Evolutionary conservation across 345 rosid genomes (phyloP).

Genomic region (Eucalyptus tenuipes): DNA sequence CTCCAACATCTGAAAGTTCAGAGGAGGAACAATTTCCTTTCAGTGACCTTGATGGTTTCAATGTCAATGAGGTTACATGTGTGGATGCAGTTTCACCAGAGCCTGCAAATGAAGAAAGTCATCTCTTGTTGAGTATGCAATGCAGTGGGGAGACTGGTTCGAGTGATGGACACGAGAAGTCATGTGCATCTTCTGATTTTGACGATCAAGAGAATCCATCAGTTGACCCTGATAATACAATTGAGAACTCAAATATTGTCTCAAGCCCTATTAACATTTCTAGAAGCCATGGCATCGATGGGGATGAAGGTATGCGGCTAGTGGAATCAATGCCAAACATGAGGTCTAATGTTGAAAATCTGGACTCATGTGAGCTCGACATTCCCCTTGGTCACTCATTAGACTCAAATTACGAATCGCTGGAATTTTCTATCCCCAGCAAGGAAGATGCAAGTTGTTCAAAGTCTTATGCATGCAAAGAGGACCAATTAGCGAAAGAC

Average conservation of each 20-base stretch:
- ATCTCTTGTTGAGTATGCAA: constrained; percentile 1
- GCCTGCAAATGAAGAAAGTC: constrained; percentile 5
- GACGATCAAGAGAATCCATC: constrained; percentile 3
- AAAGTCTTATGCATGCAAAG: constrained; percentile 12
- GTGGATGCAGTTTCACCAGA: constrained; percentile 9
- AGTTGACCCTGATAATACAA: constrained; percentile 8
- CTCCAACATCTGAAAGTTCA: constrained; percentile 23
- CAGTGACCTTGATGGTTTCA: constrained; percentile 43
- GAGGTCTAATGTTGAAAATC: constrained; percentile 9
- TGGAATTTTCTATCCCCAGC: constrained; percentile 18
- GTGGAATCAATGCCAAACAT: constrained; percentile 64
- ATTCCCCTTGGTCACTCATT: constrained; percentile 53
- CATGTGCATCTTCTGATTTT: constrained; percentile 4
- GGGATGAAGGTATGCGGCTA: constrained; percentile 20
- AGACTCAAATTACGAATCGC: constrained; percentile 24
- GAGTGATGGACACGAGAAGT: background rate
- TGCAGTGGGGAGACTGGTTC: background rate
- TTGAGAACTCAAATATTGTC: constrained; percentile 5
- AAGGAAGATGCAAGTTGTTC: constrained; percentile 15
- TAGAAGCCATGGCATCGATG: constrained; percentile 4
- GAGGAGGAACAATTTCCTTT: constrained; percentile 73
- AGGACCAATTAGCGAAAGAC: constrained; percentile 5
- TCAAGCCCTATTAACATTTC: constrained; percentile 43
- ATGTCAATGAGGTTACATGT: constrained; percentile 4
- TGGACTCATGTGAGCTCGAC: constrained; percentile 6